Base-by-base conservation (phyloP, 2,329 filamentous ascomycete species). In the Thielaviopsis populi region DNA sequence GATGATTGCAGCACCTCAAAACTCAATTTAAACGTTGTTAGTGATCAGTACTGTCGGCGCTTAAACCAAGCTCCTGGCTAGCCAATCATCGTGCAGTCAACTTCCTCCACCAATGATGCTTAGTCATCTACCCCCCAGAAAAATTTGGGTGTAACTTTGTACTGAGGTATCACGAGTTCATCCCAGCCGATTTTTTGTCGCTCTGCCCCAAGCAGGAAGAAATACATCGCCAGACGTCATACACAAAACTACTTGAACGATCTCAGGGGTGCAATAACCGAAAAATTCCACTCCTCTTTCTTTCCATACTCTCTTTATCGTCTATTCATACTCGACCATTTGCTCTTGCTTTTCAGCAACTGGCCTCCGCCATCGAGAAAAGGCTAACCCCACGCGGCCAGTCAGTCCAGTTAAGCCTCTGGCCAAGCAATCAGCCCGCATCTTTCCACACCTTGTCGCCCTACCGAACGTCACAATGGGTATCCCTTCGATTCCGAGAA, bases 401-500 rank as follows among this genome's bases (percentile, higher is more conserved):
- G 5, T 24, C 42, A 27, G 5, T 24, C 41, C 15, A 24, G 22
- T 61, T 15, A 24, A 41, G n/a, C 59, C 59, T 50, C 43, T 33
- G 22, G 19, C 4, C 19, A 50, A 42, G 15, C n/a, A 42, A 50
- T 24, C 33, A 37, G 8, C 42, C 19, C n/a, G 10, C 50, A 24
- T 17, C 24, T 24, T 19, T 37, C 33, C 3, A 13, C 19, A 24
- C 7, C 58, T 3, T 19, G 6, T 27, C 24, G 30, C n/a, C 48
- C 17, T 48, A 17, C n/a, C 22, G 13, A 58, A 17, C 19, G 17
- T 42, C 50, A 65, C 40, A 53, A 68, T 68, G 67, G 67, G 67
- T 56, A 81, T 96, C 75, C 78, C 82, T 72, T 83, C 86, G 75
- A 81, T 95, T 68, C 81, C 84, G 70, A 79, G 92, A 78, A 84